A percentile compares a stretch with the other conserved stretches of the same genome.
phyloP scores from a whole-genome alignment of 495 filamentous ascomycete species.

The Penicillium herquei region DNA sequence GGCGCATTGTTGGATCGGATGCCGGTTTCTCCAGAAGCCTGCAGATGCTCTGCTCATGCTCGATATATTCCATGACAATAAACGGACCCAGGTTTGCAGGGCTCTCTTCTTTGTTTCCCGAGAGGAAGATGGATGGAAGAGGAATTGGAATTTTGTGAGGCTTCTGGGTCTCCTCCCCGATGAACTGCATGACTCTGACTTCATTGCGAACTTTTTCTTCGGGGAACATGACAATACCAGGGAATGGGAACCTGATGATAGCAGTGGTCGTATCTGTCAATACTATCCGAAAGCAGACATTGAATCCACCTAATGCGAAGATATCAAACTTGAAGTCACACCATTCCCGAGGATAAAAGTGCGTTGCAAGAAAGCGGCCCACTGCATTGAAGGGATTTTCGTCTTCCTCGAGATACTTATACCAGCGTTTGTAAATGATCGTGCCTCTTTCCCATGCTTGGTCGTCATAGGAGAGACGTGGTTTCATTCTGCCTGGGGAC shows the following conservation, averaged over 20 bases:
- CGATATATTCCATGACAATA: constrained; percentile 49
- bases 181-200: constrained; percentile 35
- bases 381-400: constrained; percentile 20
- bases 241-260: constrained; percentile 19
- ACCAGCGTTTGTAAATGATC: constrained; percentile 18
- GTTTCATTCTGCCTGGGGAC: too few species aligned
- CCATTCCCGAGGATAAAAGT: constrained; percentile 16
- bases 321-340: constrained; percentile 16
- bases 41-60: constrained; percentile 21
- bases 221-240: constrained; percentile 26
- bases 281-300: constrained; percentile 22
- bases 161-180: constrained; percentile 29
- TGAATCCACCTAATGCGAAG: constrained; percentile 24
- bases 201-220: constrained; percentile 40
- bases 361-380: constrained; percentile 20
- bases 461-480: constrained; percentile 23
- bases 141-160: constrained; percentile 23
- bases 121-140: constrained; percentile 37
- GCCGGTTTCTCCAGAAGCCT: constrained; percentile 7
- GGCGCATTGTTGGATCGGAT: background rate
- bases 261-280: constrained; percentile 12
- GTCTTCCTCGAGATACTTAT: constrained; percentile 14
- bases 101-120: constrained; percentile 27
- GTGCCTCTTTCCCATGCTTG: constrained; percentile 28
- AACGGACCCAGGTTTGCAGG: constrained; percentile 41